Conservation (phyloP, 257 asterid genomes). For the Solanum gandarillasii region DNA sequence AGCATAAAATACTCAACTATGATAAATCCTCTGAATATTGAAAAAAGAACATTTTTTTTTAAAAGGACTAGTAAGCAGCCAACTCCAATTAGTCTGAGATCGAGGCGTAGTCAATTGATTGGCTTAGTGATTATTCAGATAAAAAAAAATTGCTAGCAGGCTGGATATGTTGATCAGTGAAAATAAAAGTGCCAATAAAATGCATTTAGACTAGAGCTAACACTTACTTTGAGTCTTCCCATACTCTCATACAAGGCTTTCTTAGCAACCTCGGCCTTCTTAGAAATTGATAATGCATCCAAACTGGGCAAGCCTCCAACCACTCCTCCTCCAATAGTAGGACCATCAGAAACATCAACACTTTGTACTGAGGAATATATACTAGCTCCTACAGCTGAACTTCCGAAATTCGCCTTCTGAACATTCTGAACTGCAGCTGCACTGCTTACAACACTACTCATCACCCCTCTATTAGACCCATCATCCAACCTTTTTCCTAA, state of each 20-base stretch:
- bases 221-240: constrained; percentile 54
- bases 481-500: constrained; percentile 86
- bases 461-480: constrained; percentile 36
- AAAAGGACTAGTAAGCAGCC: neutral
- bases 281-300: constrained; percentile 51
- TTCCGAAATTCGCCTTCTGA: constrained; percentile 31
- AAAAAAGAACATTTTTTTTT: neutral
- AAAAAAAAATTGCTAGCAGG: neutral
- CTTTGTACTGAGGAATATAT: constrained; percentile 28
- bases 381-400: constrained; percentile 19
- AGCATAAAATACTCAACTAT: neutral
- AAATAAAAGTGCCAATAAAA: neutral
- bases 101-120: neutral
- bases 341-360: constrained; percentile 16
- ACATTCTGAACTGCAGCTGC: constrained; percentile 20
- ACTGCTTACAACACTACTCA: constrained; percentile 20
- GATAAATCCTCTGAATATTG: neutral
- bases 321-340: constrained; percentile 41
- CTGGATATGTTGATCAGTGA: neutral
- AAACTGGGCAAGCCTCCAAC: constrained; percentile 29
- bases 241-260: constrained; percentile 64
- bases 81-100: neutral
- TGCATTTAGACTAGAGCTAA: neutral
- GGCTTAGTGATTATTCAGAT: neutral
- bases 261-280: constrained; percentile 71